Evolutionary conservation across 805 yeast species (phyloP), one percentile per base, ranked within the genome.

Genomic region (Kuraishia hungarica): DNA sequence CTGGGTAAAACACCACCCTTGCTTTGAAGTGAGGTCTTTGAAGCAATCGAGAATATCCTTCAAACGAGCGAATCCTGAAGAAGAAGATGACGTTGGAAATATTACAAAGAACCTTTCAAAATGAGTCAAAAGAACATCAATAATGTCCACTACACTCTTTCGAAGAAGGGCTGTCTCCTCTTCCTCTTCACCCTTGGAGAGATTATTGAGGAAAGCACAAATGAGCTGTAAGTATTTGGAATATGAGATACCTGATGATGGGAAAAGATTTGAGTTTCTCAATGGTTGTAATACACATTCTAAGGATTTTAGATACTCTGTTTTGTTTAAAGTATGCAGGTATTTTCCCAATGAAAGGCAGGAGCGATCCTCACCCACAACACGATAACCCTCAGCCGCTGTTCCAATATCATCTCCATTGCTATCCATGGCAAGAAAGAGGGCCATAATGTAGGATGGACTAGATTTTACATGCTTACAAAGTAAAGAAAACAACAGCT

Each of bases 1-100:
- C 65, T 89, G 97, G 2, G 81, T 72, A 52, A 89, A 74, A 1
- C 79, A 59, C 86, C 88, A 82, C 0, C 79, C 60, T 54, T 78
- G 76, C 6, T 80, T 79, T 10, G 78, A 67, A 19, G 86, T 66
- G 8, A 80, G 56, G 0, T 61, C 53, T 57, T 75, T 80, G 24
- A 86, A 46, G 6, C 72, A 35, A 35, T 35, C 11, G 43, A 35
- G 43, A 15, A 35, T 35, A 35, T 13, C 17, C 43, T 35, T 35
- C 43, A 35, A 35, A 35, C 11, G 43, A 13, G 17, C n/a, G 17
- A 17, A 35, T 7, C n/a, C 15, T 7, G 17, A 6, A 7, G 43
- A 7, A 10, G 4, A 35, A 13, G 43, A 35, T 15, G n/a, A n/a
- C n/a, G n/a, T n/a, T n/a, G n/a, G n/a, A n/a, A n/a, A n/a, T n/a